Evolutionary conservation across 2,329 filamentous ascomycete species (phyloP), one percentile per base, ranked within the genome.

Genomic region (Onygenales sp.): DNA sequence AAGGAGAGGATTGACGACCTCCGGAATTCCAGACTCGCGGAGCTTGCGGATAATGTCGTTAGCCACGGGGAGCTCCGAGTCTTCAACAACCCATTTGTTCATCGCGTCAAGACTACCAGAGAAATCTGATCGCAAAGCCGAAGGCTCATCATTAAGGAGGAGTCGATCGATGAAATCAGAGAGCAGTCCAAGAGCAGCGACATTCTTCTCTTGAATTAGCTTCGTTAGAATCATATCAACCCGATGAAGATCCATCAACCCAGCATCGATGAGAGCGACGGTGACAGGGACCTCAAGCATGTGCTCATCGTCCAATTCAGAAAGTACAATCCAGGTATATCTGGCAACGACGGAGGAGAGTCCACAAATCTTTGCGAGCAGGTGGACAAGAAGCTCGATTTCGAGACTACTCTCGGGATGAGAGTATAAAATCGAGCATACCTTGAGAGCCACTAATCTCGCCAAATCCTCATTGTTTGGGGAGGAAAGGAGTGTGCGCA

Each of bases 61-160:
- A 9, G 83, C 87, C 21, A 81, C 74, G 21, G 79, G 72, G 14
- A 87, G 77, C 42, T 77, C 77, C 1, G 86, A 79, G 13, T 94
- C 85, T 58, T 91, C 87, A 6, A 76, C 74, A 36, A 95, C 80
- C 89, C 90, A 95, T 46, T 81, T 75, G 73, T 87, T 91, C 42
- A 93, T 84, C 46, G 84, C 86, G 59, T 92, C 85, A 52, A 95
- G 78, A 54, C 89, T 94, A 57, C 83, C 80, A 6, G 89, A 84
- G 64, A 96, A 94, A 70, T 97, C 90, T 1, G 90, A 84, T 61
- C 89, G 87, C 47, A 96, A 75, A 1, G 86, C 87, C 41, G 86
- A 80, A 0, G 89, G 88, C 44, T 84, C 82, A 47, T 90, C 87
- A 60, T 82, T 87, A 49, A 95, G 79, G 7, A 96, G 74, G 0